phyloP scores from a whole-genome alignment of 257 asterid genomes.

The Dorcoceras hygrometricum region DNA sequence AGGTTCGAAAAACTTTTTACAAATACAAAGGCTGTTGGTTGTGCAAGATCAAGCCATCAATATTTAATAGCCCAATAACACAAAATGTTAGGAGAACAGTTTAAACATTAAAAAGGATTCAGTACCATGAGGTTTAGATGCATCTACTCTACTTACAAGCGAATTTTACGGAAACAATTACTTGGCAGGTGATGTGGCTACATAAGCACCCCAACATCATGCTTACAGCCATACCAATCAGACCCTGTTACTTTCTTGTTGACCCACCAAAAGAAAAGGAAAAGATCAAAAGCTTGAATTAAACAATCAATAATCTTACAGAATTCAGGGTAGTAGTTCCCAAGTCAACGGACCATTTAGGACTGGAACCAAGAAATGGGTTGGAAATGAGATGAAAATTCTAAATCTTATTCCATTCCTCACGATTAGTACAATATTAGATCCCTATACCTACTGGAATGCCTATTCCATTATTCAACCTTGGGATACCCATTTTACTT shows the following conservation, averaged over 20 bases:
- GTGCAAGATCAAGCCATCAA: not conserved
- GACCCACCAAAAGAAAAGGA: constrained; percentile 10
- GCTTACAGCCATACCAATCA: constrained; percentile 2
- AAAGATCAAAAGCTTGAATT: not conserved
- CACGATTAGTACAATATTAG: too few relatives aligned
- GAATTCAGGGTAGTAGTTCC: not conserved
- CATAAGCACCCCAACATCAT: not conserved
- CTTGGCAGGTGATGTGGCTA: constrained; percentile 2
- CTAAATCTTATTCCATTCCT: too few relatives aligned
- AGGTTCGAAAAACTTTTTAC: constrained; percentile 7
- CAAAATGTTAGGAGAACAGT: not conserved
- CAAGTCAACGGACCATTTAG: too few relatives aligned
- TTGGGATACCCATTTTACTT: too few relatives aligned
- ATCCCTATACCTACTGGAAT: too few relatives aligned
- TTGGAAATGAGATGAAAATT: too few relatives aligned
- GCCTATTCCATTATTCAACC: too few relatives aligned
- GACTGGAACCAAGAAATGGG: too few relatives aligned
- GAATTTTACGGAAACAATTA: not conserved
- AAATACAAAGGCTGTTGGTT: not conserved
- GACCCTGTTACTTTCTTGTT: not conserved
- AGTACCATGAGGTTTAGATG: not conserved
- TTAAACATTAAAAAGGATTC: not conserved
- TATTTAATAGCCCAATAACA: not conserved
- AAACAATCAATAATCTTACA: not conserved
- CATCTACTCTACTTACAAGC: not conserved